Evolutionary conservation across 2,329 filamentous ascomycete species (phyloP), one percentile per base, ranked within the genome.

Genomic region (Aspergillus spinulosporus): DNA sequence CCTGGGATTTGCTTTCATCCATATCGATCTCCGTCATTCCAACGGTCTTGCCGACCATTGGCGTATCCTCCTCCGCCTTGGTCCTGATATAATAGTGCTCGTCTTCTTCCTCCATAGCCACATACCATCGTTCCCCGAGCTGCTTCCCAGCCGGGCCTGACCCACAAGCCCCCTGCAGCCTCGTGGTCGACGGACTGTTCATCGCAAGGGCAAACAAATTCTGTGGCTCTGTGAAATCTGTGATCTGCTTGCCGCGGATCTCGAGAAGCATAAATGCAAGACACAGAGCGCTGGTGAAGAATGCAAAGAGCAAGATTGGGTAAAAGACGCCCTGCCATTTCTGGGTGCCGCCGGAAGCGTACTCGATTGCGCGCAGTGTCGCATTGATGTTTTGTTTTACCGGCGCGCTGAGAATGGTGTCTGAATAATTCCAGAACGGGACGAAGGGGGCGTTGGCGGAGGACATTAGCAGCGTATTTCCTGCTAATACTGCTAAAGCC

Each of bases 201-300:
- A 92, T 78, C 1, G 88, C 87, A 0, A 92, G 73, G 0, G 85
- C 78, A 64, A 92, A 92, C 2, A 92, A 74, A 66, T 92, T 92
- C 52, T 87, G 84, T 0, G 89, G 88, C 65, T 93, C 89, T 0
- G 86, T 89, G 66, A 88, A 92, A 73, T 93, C 90, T 0, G 88
- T 92, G 5, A 93, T 83, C 21, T 90, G 80, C 0, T 84, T 83
- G 0, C 76, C 76, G 5, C 76, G 68, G 60, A 81, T 66, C 52
- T 83, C 77, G 47, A 82, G 66, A 49, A 87, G 69, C 60, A 88
- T 79, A 72, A 90, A 91, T 2, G 76, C 65, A 0, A 90, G 74
- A 55, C 87, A 88, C 40, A 87, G 75, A 28, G 86, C 57, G 67
- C 89, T 92, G 64, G 88, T 83, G 26, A 83, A 60, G 64, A 91